Base-by-base conservation (phyloP, 148 eudicot species). In the Euryodendron excelsum region DNA sequence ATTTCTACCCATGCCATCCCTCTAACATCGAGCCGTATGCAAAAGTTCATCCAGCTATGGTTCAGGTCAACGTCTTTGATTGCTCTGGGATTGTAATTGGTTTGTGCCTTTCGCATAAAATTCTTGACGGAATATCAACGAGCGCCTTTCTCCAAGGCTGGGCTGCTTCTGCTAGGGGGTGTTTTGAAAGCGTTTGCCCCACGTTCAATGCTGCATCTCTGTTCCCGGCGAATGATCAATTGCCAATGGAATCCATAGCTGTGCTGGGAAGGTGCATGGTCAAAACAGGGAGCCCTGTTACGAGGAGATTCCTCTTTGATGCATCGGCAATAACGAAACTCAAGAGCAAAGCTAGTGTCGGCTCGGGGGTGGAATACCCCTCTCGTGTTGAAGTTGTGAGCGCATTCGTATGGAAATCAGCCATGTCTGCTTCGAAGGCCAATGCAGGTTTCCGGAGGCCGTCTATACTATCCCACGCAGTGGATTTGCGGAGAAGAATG, bases 51-150 rank as follows among this genome's bases (percentile, higher is more conserved):
- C 73, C 77, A 5, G 63, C 64, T 17, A 74, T 80, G 73, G 56
- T 80, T 74, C 82, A 80, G 63, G 74, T 67, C 18, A 80, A 74
- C 37, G n/a, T 74, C 14, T 80, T 67, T 21, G 41, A 74, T 68
- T 80, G 82, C 28, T 68, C 67, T 14, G 74, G 78, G 8, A 63
- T 74, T 25, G 82, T 75, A 18, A 66, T 80, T 39, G 62, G 78
- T 50, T 58, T 72, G 62, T 64, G 73, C 67, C 37, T 73, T 52
- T 80, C 74, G 0, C 82, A 80, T 66, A 73, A 80, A 41, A n/a
- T 80, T 33, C 60, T 73, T 4, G 82, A 80, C 34, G 78, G 82
- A 13, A 74, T 37, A 31, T 62, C 82, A 1, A 73, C 70, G 5
- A 74, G 71, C 18, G 47, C 77, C 8, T 74, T 80, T 55, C 39